A percentile compares a stretch with the other conserved stretches of the same genome.
Conservation (phyloP, 177 flowering plant genomes). For the Vitis hybrid region DNA sequence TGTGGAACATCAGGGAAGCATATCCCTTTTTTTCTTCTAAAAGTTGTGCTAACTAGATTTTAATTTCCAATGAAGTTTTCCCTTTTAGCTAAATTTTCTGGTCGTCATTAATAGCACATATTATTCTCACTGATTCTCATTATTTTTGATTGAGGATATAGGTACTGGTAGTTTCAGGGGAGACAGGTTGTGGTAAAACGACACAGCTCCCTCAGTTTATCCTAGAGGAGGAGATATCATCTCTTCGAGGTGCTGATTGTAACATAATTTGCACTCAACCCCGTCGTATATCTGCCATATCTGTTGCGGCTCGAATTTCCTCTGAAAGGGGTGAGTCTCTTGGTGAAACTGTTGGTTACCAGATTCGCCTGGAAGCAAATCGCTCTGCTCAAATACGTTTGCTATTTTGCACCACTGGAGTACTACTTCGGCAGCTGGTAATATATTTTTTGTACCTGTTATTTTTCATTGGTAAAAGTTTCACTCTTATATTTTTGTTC, state of each 20-base stretch:
- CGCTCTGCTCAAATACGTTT: slow-evolving; percentile 71
- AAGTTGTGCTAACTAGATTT: too few relatives aligned
- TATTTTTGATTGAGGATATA: slow-evolving; percentile 21
- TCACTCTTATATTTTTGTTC: not conserved
- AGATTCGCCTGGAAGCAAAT: slow-evolving; percentile 87
- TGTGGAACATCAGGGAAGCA: too few relatives aligned
- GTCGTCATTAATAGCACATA: too few relatives aligned
- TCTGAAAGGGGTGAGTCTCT: slow-evolving; percentile 88
- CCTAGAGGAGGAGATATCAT: slow-evolving; percentile 78
- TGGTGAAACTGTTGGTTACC: slow-evolving; percentile 95
- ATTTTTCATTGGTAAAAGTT: not conserved
- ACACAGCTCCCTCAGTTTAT: slow-evolving; percentile 95
- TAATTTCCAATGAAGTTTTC: too few relatives aligned
- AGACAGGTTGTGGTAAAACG: slow-evolving; percentile 99
- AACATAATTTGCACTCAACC: slow-evolving; percentile 96
- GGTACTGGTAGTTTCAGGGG: slow-evolving; percentile 96
- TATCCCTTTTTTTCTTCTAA: too few relatives aligned
- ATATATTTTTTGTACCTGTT: not conserved
- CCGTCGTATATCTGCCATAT: slow-evolving; percentile 95
- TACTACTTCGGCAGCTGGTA: slow-evolving; percentile 84
- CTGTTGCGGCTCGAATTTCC: slow-evolving; percentile 86
- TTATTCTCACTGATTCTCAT: not conserved
- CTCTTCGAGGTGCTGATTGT: slow-evolving; percentile 77
- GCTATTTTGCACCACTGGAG: slow-evolving; percentile 93
- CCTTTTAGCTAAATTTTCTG: too few relatives aligned